Evolutionary conservation across 83 land plant species (phyloP).

Genomic region (Diphasiastrum complanatum): DNA sequence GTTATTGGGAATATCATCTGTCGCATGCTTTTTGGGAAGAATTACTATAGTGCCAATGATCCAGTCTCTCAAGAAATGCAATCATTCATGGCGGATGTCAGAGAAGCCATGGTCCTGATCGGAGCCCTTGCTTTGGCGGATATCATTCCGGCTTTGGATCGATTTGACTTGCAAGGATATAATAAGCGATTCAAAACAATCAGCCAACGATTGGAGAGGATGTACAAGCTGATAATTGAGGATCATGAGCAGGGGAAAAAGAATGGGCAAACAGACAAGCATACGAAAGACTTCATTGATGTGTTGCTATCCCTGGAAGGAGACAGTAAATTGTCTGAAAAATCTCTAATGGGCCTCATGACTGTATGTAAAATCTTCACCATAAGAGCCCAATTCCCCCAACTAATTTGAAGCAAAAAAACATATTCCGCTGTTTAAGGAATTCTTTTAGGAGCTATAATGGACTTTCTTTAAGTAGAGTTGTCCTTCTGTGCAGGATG

Average conservation of each 20-base stretch:
- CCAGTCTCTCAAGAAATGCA: conserved; percentile 4
- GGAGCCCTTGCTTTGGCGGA: conserved; percentile 3
- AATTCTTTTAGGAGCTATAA: too few species aligned
- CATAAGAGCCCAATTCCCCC: too few species aligned
- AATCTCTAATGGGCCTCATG: conserved; percentile 6
- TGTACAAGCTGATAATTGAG: conserved; percentile 10
- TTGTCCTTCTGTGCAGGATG: too few species aligned
- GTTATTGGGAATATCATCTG: neutral
- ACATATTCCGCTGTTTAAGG: too few species aligned
- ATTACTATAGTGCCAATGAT: neutral
- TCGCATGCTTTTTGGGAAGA: conserved; percentile 9
- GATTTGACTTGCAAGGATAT: conserved; percentile 11
- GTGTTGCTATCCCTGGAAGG: conserved; percentile 8
- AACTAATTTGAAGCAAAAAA: too few species aligned
- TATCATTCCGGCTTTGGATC: conserved; percentile 1
- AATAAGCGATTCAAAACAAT: neutral
- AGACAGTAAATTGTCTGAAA: neutral
- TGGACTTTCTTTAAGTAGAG: too few species aligned
- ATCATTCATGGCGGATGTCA: conserved; percentile 6
- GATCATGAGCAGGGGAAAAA: neutral
- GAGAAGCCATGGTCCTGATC: conserved; percentile 6
- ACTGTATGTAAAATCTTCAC: too few species aligned
- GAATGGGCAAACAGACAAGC: neutral
- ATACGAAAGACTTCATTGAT: conserved; percentile 4
- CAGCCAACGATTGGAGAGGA: conserved; percentile 1